These are phyloP conservation scores for Aphanomyces astaci DNA, from an alignment of 352 stramenopile genomes.

Conservation along the genomic window DNA sequence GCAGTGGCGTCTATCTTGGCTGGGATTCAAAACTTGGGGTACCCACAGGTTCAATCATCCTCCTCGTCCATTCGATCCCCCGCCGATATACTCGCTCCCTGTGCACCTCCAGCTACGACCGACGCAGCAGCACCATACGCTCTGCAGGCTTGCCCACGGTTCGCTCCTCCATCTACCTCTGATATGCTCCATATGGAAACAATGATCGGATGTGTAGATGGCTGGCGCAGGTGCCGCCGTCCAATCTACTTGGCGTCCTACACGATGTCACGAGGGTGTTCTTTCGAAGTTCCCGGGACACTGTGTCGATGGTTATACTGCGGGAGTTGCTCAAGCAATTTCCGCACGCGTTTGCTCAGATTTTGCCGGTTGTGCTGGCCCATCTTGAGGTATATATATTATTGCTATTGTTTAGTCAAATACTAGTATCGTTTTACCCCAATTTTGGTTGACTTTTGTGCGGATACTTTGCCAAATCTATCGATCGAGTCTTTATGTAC, in stretches of 20 bases:
- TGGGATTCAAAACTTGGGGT: neutral
- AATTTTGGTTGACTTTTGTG: too few relatives aligned
- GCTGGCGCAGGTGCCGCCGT: neutral
- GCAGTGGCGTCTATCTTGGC: neutral
- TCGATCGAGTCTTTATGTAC: too few relatives aligned
- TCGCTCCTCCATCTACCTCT: too few relatives aligned
- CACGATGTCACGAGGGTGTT: neutral
- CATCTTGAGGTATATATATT: neutral
- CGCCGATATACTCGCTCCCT: neutral
- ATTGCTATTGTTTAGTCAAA: too few relatives aligned
- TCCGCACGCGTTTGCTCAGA: neutral
- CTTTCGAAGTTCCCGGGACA: neutral
- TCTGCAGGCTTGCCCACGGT: neutral
- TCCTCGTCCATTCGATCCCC: neutral
- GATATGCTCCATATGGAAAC: too few relatives aligned
- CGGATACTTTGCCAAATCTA: too few relatives aligned
- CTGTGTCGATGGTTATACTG: neutral
- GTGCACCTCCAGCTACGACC: too few relatives aligned
- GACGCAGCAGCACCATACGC: too few relatives aligned
- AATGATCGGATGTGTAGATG: neutral
- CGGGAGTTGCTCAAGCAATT: neutral
- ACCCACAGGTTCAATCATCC: neutral
- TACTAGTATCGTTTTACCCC: too few relatives aligned
- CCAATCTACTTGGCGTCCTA: neutral
- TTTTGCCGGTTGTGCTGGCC: neutral